A percentile compares a stretch with the other conserved stretches of the same genome.
These are phyloP conservation scores for Moniliella sp. DNA, from an alignment of 1,284 basidiomycete genomes.

Conservation along the genomic window DNA sequence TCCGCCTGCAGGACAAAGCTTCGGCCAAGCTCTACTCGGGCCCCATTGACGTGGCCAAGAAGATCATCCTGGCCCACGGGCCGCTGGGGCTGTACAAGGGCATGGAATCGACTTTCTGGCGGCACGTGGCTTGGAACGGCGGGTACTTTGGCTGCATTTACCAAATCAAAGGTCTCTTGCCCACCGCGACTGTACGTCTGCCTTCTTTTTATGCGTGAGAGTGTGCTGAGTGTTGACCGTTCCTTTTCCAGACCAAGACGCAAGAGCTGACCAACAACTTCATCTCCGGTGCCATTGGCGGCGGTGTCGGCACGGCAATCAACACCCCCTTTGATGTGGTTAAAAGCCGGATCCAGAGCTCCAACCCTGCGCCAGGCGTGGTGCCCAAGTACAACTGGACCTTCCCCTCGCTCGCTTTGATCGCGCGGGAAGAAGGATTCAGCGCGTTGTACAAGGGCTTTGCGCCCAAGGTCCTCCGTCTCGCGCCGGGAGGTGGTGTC, in stretches of 20 bases:
- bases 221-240: not conserved
- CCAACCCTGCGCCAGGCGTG: slow-evolving; percentile 38
- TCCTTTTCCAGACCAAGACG: slow-evolving; percentile 36
- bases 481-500: slow-evolving; percentile 84
- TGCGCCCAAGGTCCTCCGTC: slow-evolving; percentile 43
- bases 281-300: slow-evolving; percentile 66
- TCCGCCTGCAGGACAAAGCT: slow-evolving; percentile 47
- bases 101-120: slow-evolving; percentile 12
- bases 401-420: slow-evolving; percentile 44
- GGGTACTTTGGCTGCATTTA: slow-evolving; percentile 47
- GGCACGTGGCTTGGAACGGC: slow-evolving; percentile 43
- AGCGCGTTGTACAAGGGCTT: slow-evolving; percentile 90
- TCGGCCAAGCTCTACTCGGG: slow-evolving; percentile 41
- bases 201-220: not conserved
- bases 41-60: slow-evolving; percentile 64
- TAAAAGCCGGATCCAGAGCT: slow-evolving; percentile 79
- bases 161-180: slow-evolving; percentile 55
- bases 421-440: slow-evolving; percentile 71
- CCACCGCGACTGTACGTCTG: slow-evolving; percentile 50
- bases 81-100: slow-evolving; percentile 53
- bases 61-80: slow-evolving; percentile 56
- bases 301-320: slow-evolving; percentile 55
- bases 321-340: slow-evolving; percentile 76
- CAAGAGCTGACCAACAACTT: slow-evolving; percentile 72
- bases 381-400: slow-evolving; percentile 68